These are phyloP conservation scores for Aspergillus pseudotamarii DNA, from an alignment of 2,329 filamentous ascomycete genomes.

Conservation along the genomic window DNA sequence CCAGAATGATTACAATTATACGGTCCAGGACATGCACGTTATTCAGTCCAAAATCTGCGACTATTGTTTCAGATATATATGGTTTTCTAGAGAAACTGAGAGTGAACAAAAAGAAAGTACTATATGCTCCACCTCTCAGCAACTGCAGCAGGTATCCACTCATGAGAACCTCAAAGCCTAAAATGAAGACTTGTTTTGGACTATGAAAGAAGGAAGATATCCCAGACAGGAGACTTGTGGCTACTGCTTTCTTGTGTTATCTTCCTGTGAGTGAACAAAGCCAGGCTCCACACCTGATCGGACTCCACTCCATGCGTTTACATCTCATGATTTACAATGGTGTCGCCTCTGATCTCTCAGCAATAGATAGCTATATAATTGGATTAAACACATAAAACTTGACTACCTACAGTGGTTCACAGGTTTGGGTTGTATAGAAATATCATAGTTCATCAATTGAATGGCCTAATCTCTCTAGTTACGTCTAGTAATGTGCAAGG, in stretches of 20 bases:
- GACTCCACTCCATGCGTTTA: neutral
- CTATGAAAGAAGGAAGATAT: neutral
- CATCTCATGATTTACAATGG: neutral
- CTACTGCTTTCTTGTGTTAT: neutral
- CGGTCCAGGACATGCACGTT: neutral
- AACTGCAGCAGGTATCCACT: neutral
- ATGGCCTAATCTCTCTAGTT: neutral
- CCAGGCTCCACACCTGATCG: neutral
- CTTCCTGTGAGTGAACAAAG: neutral
- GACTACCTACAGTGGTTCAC: neutral
- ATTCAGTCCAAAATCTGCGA: neutral
- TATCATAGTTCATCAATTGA: neutral
- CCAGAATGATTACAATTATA: neutral
- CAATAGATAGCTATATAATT: neutral
- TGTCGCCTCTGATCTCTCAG: neutral
- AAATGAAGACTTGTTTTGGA: neutral
- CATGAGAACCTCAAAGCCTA: neutral
- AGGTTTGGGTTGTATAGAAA: neutral
- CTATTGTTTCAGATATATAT: neutral
- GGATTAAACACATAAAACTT: neutral
- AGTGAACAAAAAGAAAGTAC: neutral
- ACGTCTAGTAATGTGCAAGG: neutral
- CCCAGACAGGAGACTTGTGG: neutral
- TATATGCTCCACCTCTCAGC: neutral
- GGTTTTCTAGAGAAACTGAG: neutral